Evolutionary conservation across 192 early-diverging fungal species (phyloP), one percentile per base, ranked within the genome.

Genomic region (Phycomyces nitens): DNA sequence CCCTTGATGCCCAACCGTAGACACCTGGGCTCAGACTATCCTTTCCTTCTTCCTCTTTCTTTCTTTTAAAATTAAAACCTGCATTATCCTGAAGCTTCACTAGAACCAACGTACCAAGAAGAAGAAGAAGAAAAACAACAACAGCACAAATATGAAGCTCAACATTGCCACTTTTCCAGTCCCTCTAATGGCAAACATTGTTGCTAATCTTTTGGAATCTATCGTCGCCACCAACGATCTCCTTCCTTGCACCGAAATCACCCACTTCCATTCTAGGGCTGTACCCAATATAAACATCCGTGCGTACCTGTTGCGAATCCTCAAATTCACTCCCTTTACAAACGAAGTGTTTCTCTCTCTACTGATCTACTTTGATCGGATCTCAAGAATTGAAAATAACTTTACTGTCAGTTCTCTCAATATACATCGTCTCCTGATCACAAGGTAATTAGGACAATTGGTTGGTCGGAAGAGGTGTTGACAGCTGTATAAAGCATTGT

Each of bases 361-460:
- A 0, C 75, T 91, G 7, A 81, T 91, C 6, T 91, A 89, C 68
- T 78, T 92, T 66, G 84, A 92, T 58, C 81, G 84, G 15, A 80
- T 90, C 27, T 72, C 81, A 62, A 26, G 65, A 38, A 52, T 72
- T 74, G 80, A 82, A 27, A 77, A 79, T 23, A 77, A 76, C 12
- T 64, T 90, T 38, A 79, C 82, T 15, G 74, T 84, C 16, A 87
- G 80, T 58, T 85, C 87, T 21, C 84, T 73, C 56, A 90, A 86
- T 47, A 85, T 90, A 44, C 89, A 92, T 58, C 80, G 88, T 9
- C 64, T 92, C 49, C 62, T 87, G 0, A 86, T 92, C 38, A 65
- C 63, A 21, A 65, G 63, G 64, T 72, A 65, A 50, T 26, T 15
- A 24, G 20, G 50, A 52, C 22, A 66, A 38, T 0, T 22, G 40